Conservation (phyloP, 2,329 filamentous ascomycete genomes). For the Fusarium acutatum region DNA sequence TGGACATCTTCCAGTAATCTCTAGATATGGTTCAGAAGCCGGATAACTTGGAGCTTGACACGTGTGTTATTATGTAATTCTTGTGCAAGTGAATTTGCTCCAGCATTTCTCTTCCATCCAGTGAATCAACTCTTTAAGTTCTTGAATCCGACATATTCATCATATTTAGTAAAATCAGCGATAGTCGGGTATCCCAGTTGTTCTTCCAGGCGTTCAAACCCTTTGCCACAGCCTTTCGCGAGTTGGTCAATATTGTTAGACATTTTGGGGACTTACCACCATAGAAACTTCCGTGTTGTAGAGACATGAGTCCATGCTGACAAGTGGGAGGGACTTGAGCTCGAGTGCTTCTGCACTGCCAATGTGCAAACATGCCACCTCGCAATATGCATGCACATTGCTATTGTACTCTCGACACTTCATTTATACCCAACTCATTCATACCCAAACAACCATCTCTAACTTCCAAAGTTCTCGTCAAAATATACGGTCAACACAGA, state of each 20-base stretch:
- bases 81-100: background rate
- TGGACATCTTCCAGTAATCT: background rate
- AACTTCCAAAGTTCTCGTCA: background rate
- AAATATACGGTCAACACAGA: background rate
- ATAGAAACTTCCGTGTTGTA: background rate
- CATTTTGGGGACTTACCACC: background rate
- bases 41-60: background rate
- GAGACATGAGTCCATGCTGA: background rate
- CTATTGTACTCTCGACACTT: background rate
- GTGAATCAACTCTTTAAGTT: background rate
- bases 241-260: background rate
- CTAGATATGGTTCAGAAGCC: background rate
- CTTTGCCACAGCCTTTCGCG: background rate
- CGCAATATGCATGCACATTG: background rate
- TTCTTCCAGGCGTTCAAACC: background rate
- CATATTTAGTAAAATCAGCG: fast-evolving
- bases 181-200: background rate
- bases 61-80: background rate
- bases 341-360: background rate
- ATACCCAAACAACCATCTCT: background rate
- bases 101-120: background rate
- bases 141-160: background rate
- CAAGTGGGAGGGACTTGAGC: background rate
- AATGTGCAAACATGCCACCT: background rate
- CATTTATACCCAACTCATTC: background rate